phyloP scores from a whole-genome alignment of 208 protist genomes.

The Strigomonas culicis region DNA sequence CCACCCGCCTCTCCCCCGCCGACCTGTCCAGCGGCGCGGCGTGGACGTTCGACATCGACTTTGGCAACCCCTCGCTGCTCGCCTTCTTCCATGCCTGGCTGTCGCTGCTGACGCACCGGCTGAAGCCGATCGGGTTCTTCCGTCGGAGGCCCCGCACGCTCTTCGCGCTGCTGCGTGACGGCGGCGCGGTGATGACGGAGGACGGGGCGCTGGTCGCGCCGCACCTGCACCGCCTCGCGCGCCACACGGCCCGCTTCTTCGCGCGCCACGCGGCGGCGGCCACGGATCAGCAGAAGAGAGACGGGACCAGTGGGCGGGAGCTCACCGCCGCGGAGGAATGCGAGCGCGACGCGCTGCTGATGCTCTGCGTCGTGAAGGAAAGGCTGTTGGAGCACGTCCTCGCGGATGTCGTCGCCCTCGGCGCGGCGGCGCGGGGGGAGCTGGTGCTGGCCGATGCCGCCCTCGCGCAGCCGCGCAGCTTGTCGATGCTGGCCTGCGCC shows the following conservation, averaged over 20 bases:
- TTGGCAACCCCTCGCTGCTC: background rate
- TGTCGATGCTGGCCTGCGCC: conserved; percentile 13
- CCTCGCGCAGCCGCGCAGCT: conserved; percentile 10
- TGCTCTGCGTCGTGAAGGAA: conserved; percentile 27
- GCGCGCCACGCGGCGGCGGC: background rate
- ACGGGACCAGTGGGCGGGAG: background rate
- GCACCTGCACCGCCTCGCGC: conserved; percentile 29
- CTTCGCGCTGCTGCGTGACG: background rate
- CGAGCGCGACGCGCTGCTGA: conserved; percentile 11
- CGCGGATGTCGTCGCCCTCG: conserved; percentile 19
- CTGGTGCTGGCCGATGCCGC: conserved; percentile 23
- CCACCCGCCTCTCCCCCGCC: background rate
- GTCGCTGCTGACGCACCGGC: background rate
- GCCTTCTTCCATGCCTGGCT: background rate
- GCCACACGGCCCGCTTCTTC: conserved; percentile 17
- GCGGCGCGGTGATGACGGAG: background rate
- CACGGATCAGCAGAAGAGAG: background rate
- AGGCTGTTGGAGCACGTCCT: conserved; percentile 25
- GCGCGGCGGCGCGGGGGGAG: conserved; percentile 9
- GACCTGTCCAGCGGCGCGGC: background rate
- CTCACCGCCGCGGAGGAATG: background rate
- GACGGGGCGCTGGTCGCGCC: conserved; percentile 7
- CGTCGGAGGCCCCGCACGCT: background rate
- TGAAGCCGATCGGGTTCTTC: conserved; percentile 7
- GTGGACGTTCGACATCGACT: background rate